A percentile compares a stretch with the other conserved stretches of the same genome.
phyloP scores from a whole-genome alignment of 2,329 filamentous ascomycete genomes.

The Aspergillus bombycis region DNA sequence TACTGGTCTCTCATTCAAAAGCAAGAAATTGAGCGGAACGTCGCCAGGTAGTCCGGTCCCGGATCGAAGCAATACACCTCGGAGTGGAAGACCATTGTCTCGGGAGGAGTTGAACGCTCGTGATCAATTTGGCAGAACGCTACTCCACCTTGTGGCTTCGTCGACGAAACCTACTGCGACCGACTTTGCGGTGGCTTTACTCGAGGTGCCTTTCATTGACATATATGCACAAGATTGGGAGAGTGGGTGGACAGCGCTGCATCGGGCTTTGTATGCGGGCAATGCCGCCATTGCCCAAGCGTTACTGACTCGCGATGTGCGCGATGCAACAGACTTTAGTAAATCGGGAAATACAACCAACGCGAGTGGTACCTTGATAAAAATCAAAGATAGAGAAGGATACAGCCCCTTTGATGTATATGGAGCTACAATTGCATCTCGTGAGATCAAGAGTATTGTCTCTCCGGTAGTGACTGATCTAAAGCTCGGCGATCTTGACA shows the following conservation, averaged over 20 bases:
- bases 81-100: constrained; percentile 45
- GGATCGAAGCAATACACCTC: constrained; percentile 37
- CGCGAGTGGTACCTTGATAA: constrained; percentile 76
- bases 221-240: constrained; percentile 85
- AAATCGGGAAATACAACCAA: constrained; percentile 58
- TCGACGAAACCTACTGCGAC: constrained; percentile 70
- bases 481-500: constrained; percentile 50
- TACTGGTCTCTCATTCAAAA: constrained; percentile 47
- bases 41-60: constrained; percentile 52
- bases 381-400: constrained; percentile 93
- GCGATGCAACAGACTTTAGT: constrained; percentile 65
- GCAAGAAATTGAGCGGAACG: constrained; percentile 48
- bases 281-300: constrained; percentile 84
- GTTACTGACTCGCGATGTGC: constrained; percentile 76
- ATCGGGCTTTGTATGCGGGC: constrained; percentile 86
- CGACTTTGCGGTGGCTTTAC: constrained; percentile 75
- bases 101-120: constrained; percentile 79
- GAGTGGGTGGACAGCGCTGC: constrained; percentile 94
- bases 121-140: constrained; percentile 77
- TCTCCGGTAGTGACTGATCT: constrained; percentile 36
- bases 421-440: constrained; percentile 78
- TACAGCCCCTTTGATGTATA: constrained; percentile 95
- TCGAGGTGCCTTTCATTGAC: constrained; percentile 82
- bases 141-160: constrained; percentile 82
- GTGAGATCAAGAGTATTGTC: constrained; percentile 58